phyloP scores from a whole-genome alignment of 2,329 filamentous ascomycete species.

The Acarospora socialis region DNA sequence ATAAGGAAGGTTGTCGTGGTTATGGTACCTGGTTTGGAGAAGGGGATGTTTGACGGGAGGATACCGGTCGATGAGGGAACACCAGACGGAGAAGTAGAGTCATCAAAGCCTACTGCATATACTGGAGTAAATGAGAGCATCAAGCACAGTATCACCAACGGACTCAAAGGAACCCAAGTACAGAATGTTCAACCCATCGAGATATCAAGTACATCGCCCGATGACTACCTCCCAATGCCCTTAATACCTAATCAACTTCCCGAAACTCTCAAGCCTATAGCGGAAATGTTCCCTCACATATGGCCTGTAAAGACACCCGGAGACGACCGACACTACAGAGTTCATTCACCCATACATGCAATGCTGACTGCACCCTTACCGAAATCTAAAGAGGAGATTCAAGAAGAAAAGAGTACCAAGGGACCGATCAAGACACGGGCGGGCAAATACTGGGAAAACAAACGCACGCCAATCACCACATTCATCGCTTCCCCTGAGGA shows the following conservation, averaged over 20 bases:
- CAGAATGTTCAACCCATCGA: conserved; percentile 7
- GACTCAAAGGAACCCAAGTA: not conserved
- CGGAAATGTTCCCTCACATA: conserved; percentile 70
- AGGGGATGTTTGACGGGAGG: conserved; percentile 66
- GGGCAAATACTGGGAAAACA: conserved; percentile 54
- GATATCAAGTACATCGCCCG: conserved; percentile 24
- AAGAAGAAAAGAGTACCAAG: conserved; percentile 34
- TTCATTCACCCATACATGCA: conserved; percentile 76
- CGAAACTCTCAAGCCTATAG: conserved; percentile 43
- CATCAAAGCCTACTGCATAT: no score
- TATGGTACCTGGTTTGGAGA: conserved; percentile 84
- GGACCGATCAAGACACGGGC: conserved; percentile 48
- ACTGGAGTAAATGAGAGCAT: no score
- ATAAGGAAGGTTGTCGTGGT: conserved; percentile 67
- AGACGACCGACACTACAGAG: conserved; percentile 62
- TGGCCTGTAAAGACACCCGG: conserved; percentile 85
- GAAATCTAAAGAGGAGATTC: conserved; percentile 54
- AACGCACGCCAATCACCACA: conserved; percentile 67
- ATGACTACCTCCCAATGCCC: conserved; percentile 35
- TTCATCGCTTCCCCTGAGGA: conserved; percentile 62
- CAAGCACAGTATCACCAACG: not conserved
- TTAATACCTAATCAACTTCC: conserved; percentile 30
- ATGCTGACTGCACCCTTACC: conserved; percentile 65
- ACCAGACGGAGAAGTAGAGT: conserved; percentile 5
- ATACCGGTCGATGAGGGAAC: conserved; percentile 23